Evolutionary conservation across 257 asterid genomes (phyloP).

Genomic region (Leptodermis oblonga): DNA sequence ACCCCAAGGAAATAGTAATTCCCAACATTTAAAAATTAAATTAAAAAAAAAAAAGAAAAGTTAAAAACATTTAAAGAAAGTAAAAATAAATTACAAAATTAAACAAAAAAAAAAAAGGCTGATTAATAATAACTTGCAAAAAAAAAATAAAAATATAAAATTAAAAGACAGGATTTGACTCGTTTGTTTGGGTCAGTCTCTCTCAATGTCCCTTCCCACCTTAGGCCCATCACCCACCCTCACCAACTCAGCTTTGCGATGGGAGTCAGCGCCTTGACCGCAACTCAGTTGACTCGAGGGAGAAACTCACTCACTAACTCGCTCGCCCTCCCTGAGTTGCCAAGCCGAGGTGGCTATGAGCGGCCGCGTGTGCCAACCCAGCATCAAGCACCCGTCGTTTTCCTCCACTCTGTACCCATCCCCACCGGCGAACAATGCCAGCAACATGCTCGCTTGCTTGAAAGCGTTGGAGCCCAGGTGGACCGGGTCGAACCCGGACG

Average conservation of each 20-base stretch:
- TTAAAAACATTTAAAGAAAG: neutral
- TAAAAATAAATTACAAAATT: conserved; percentile 3
- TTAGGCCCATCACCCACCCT: conserved; percentile 11
- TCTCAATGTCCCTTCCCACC: conserved; percentile 30
- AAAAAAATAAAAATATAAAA: conserved; percentile 16
- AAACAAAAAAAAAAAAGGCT: conserved; percentile 15
- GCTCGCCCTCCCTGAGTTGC: conserved; percentile 34
- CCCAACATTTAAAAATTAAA: neutral
- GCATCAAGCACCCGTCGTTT: conserved; percentile 71
- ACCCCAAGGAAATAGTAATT: neutral
- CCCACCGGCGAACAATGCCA: conserved; percentile 71
- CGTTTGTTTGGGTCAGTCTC: conserved; percentile 38
- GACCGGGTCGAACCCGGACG: conserved; percentile 64
- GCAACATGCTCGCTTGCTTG: conserved; percentile 78
- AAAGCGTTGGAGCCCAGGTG: conserved; percentile 80
- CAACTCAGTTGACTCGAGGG: neutral
- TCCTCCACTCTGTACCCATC: conserved; percentile 84
- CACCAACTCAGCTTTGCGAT: conserved; percentile 10
- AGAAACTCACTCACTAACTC: no score
- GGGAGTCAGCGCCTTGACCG: conserved; percentile 9
- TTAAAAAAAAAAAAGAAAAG: neutral
- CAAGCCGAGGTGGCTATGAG: conserved; percentile 88
- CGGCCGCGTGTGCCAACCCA: conserved; percentile 87
- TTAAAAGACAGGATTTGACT: conserved; percentile 63
- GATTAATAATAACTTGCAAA: no score